These are phyloP conservation scores for Zymoseptoria brevis DNA, from an alignment of 2,329 filamentous ascomycete genomes.

Conservation along the genomic window DNA sequence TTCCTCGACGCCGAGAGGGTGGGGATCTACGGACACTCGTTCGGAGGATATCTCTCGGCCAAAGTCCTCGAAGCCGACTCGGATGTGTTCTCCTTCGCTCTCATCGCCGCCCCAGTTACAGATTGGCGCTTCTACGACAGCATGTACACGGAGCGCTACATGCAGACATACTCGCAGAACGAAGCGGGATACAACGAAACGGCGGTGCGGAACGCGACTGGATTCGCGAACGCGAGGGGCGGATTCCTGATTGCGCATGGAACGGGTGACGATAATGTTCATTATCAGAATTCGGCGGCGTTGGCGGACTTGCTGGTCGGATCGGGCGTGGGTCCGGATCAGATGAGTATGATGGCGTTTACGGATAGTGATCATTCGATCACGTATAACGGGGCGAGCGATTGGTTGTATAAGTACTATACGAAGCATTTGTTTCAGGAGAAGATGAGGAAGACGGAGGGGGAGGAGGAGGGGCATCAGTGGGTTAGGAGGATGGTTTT, in stretches of 20 bases:
- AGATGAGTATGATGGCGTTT: constrained; percentile 57
- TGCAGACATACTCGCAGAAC: constrained; percentile 55
- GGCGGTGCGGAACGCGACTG: constrained; percentile 49
- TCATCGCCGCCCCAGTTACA: constrained; percentile 58
- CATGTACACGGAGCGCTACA: constrained; percentile 66
- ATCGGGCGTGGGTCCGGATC: constrained; percentile 50
- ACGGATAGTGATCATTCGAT: constrained; percentile 60
- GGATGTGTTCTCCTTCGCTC: constrained; percentile 53
- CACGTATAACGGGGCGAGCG: constrained; percentile 47
- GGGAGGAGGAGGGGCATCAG: constrained; percentile 35
- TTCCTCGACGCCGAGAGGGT: constrained; percentile 54
- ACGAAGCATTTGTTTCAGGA: constrained; percentile 55
- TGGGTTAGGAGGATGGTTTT: constrained; percentile 36
- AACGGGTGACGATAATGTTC: constrained; percentile 63
- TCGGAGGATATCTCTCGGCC: constrained; percentile 57
- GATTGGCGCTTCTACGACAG: constrained; percentile 66
- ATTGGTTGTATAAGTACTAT: constrained; percentile 56
- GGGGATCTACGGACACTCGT: constrained; percentile 63
- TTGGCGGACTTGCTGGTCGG: constrained; percentile 55
- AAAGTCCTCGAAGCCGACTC: constrained; percentile 59
- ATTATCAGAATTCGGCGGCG: constrained; percentile 59
- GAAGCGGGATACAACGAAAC: constrained; percentile 52
- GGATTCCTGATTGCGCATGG: constrained; percentile 58
- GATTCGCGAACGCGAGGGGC: constrained; percentile 56
- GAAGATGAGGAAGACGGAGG: constrained; percentile 41